These are phyloP conservation scores for Talaromyces sp. DNA, from an alignment of 2,329 filamentous ascomycete genomes.

Conservation along the genomic window DNA sequence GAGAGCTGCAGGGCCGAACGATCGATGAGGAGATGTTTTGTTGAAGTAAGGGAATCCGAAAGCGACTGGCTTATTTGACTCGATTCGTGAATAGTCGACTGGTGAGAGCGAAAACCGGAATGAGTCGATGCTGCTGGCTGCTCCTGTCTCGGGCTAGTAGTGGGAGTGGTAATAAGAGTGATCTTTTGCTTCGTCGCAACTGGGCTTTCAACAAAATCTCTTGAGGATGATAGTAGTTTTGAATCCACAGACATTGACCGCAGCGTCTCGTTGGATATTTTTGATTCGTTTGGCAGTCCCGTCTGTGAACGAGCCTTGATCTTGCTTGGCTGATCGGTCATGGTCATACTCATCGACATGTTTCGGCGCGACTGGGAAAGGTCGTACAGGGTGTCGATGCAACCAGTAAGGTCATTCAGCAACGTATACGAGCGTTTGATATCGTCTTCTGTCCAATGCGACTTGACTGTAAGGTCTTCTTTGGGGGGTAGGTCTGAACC, in stretches of 20 bases:
- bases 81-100: conserved; percentile 6
- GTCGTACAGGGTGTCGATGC: conserved; percentile 61
- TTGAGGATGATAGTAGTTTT: conserved; percentile 13
- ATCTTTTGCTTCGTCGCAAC: conserved; percentile 24
- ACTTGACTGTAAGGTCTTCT: conserved; percentile 19
- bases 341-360: conserved; percentile 35
- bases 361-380: conserved; percentile 53
- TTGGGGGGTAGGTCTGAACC: conserved; percentile 24
- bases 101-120: conserved; percentile 6
- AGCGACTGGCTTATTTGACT: conserved; percentile 17
- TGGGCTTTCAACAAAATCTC: conserved; percentile 27
- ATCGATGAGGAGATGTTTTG: conserved; percentile 34
- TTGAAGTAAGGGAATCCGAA: conserved; percentile 19
- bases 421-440: conserved; percentile 53
- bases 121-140: conserved; percentile 4
- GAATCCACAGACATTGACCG: conserved; percentile 21
- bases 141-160: conserved; percentile 2
- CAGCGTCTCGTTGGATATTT: conserved; percentile 18
- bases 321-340: conserved; percentile 21
- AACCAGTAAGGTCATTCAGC: conserved; percentile 56
- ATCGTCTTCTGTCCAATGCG: conserved; percentile 46
- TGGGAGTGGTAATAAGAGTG: not conserved
- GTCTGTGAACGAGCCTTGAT: conserved; percentile 20
- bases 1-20: conserved; percentile 35
- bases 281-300: conserved; percentile 24